These are phyloP conservation scores for Jacaranda mimosifolia DNA, from an alignment of 257 asterid species.

Conservation along the genomic window DNA sequence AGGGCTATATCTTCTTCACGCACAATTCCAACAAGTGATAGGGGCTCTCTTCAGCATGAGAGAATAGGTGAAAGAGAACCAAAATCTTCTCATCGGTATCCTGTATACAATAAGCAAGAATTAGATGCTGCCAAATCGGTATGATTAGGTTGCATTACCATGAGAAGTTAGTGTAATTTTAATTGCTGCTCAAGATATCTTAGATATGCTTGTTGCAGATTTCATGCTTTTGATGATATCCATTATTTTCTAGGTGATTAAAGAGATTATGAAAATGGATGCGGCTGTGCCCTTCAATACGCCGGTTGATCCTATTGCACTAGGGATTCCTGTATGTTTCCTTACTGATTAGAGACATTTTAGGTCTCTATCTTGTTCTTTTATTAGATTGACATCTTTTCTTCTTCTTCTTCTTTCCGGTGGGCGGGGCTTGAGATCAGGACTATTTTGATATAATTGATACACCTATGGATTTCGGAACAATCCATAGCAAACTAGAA, in stretches of 20 bases:
- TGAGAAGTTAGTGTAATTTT: not conserved
- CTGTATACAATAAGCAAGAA: slow-evolving; percentile 52
- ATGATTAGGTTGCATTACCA: slow-evolving; percentile 16
- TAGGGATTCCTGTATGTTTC: slow-evolving; percentile 61
- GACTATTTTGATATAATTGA: slow-evolving; percentile 71
- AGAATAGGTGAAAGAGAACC: slow-evolving; percentile 50
- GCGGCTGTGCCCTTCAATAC: slow-evolving; percentile 92
- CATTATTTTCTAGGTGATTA: slow-evolving; percentile 52
- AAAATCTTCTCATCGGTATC: slow-evolving; percentile 36
- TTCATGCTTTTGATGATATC: not conserved
- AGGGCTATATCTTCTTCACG: slow-evolving; percentile 52
- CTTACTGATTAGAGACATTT: not conserved
- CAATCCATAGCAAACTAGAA: slow-evolving; percentile 67
- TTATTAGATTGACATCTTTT: slow-evolving; percentile 17
- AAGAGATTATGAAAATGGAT: slow-evolving; percentile 52
- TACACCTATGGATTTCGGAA: slow-evolving; percentile 75
- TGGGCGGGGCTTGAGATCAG: slow-evolving; percentile 39
- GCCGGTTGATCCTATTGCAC: slow-evolving; percentile 92
- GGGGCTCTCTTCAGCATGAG: slow-evolving; percentile 44
- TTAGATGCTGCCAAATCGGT: slow-evolving; percentile 60
- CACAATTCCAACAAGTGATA: slow-evolving; percentile 51
- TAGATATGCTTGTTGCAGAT: slow-evolving; percentile 9
- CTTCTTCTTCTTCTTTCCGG: not conserved
- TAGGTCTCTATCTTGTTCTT: not conserved
- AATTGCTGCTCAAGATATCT: not conserved